These are phyloP conservation scores for Avena atlantica DNA, from an alignment of 176 grass and related monocot species.

Conservation along the genomic window DNA sequence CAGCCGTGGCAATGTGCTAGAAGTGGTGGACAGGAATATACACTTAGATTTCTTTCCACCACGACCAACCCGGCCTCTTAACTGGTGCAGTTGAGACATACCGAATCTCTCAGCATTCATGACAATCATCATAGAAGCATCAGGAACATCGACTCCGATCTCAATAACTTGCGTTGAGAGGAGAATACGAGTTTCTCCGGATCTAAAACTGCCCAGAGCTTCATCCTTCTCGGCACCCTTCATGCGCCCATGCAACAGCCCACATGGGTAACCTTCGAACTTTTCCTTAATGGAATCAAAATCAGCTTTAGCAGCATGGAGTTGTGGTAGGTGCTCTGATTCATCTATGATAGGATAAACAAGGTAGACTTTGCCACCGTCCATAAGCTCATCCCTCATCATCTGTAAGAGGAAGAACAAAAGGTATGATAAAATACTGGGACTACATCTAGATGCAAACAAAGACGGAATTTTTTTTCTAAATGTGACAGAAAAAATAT, in stretches of 20 bases:
- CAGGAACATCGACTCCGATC: constrained; percentile 91
- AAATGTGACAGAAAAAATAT: constrained; percentile 33
- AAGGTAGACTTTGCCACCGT: constrained; percentile 86
- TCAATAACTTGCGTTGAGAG: constrained; percentile 90
- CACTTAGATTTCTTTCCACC: constrained; percentile 84
- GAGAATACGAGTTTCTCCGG: constrained; percentile 72
- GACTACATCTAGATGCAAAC: constrained; percentile 27
- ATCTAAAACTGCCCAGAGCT: constrained; percentile 78
- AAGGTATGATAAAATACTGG: constrained; percentile 12
- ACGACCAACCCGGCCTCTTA: constrained; percentile 85
- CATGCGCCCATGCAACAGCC: constrained; percentile 90
- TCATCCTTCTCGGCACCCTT: constrained; percentile 72
- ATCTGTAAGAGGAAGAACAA: constrained; percentile 57
- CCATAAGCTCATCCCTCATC: constrained; percentile 77
- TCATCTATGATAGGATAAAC: constrained; percentile 91
- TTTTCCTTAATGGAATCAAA: constrained; percentile 67
- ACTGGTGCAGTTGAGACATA: constrained; percentile 91
- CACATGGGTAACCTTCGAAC: constrained; percentile 76
- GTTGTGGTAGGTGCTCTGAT: constrained; percentile 84
- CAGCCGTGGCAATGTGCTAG: constrained; percentile 57
- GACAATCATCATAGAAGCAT: constrained; percentile 96
- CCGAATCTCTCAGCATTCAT: constrained; percentile 94
- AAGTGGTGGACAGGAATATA: constrained; percentile 70
- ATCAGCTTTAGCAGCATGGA: constrained; percentile 76
- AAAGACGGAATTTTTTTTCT: neutral